A percentile compares a stretch with the other conserved stretches of the same genome.
phyloP scores from a whole-genome alignment of 371 early-diverging fungal species.

The Rhizopus sp. region DNA sequence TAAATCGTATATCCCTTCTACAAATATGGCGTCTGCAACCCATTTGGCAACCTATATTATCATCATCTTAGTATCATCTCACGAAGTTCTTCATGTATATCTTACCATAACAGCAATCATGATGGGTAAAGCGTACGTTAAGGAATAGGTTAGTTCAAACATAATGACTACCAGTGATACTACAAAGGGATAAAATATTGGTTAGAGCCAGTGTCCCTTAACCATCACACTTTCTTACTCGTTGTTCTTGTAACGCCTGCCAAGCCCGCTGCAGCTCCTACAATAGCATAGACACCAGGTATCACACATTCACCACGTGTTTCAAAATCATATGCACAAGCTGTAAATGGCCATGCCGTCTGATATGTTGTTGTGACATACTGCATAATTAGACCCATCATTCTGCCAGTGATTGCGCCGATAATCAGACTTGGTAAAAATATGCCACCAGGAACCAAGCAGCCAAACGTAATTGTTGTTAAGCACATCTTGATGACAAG shows the following conservation, averaged over 20 bases:
- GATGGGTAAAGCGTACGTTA: constrained; percentile 61
- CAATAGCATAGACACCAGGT: constrained; percentile 94
- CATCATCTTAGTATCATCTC: constrained; percentile 1
- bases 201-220: not conserved
- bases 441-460: constrained; percentile 87
- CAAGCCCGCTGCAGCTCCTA: constrained; percentile 92
- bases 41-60: constrained; percentile 65
- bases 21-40: constrained; percentile 80
- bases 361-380: constrained; percentile 58
- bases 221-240: constrained; percentile 24
- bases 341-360: constrained; percentile 59
- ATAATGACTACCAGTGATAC: constrained; percentile 92
- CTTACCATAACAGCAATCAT: constrained; percentile 29
- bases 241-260: constrained; percentile 95
- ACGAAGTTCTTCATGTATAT: not conserved
- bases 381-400: constrained; percentile 87
- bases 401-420: constrained; percentile 89
- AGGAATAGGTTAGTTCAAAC: constrained; percentile 92
- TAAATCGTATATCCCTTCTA: constrained; percentile 84
- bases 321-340: constrained; percentile 55
- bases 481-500: constrained; percentile 67
- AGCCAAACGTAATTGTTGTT: constrained; percentile 81
- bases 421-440: constrained; percentile 92
- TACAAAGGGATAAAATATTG: constrained; percentile 10
- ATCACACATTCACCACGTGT: constrained; percentile 74